These are phyloP conservation scores for Paraconiothyrium brasiliense DNA, from an alignment of 2,329 filamentous ascomycete species.

Conservation along the genomic window DNA sequence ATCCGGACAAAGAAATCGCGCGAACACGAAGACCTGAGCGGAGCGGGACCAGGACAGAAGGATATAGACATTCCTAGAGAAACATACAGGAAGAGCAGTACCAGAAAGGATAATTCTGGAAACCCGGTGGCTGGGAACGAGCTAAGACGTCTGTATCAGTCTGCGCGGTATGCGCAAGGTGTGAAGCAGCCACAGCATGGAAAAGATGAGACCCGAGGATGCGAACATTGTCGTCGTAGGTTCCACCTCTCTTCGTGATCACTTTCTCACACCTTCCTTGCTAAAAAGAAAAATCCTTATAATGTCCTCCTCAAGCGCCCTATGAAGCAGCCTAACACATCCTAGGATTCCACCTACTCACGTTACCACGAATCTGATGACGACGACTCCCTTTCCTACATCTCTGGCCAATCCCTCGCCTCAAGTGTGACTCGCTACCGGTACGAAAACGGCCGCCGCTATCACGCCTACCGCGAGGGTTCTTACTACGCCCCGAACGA, in stretches of 20 bases:
- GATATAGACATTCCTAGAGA: not conserved
- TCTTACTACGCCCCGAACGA: constrained; percentile 49
- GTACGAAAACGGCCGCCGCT: constrained; percentile 48
- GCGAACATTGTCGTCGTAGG: constrained; percentile 29
- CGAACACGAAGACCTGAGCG: not conserved
- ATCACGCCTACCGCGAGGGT: constrained; percentile 48
- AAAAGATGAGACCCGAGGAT: constrained; percentile 25
- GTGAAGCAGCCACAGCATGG: constrained; percentile 11
- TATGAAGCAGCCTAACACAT: not conserved
- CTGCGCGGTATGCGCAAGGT: not conserved
- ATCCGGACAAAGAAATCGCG: constrained; percentile 2
- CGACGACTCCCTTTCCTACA: constrained; percentile 28
- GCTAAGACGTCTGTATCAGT: not conserved
- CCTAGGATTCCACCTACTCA: constrained; percentile 38
- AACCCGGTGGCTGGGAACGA: not conserved
- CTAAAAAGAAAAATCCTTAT: not conserved
- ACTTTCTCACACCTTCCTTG: not conserved
- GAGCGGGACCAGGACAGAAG: not conserved
- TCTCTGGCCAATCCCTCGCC: constrained; percentile 47
- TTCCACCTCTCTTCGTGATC: constrained; percentile 10
- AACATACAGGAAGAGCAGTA: not conserved
- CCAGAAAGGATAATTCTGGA: not conserved
- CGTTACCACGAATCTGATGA: constrained; percentile 36
- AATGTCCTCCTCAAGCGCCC: not conserved
- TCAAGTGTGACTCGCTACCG: constrained; percentile 52